Base-by-base conservation (phyloP, 1,139 yeast species). In the Zygotorulaspora mrakii region DNA sequence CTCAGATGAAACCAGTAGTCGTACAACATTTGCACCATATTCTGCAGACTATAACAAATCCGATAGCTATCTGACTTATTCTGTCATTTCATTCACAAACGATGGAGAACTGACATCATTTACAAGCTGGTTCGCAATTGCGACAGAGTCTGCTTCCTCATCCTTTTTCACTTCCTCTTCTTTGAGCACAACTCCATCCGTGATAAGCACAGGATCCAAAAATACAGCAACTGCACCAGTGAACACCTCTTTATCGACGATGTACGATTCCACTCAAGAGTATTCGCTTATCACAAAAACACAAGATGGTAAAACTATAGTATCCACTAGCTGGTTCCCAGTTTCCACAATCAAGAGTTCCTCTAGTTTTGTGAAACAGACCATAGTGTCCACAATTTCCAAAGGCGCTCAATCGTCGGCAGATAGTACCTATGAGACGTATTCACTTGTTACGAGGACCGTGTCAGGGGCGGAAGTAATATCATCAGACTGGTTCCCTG, bases 211-310 rank as follows among this genome's bases (percentile, higher is more conserved):
- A 3, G 30, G 32, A 25, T 23, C 46, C 9, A 35, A 47, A 11
- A 10, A 9, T 12, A 30, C 23, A 13, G 20, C 26, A 11, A 16
- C 38, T 9, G n/a, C 12, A 11, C 5, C n/a, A 24, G 11, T 11
- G n/a, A 12, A 17, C 5, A 10, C n/a, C 8, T 17, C 33, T 17
- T 31, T 26, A 12, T 9, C 25, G 10, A 10, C 24, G 3, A n/a
- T 25, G 26, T 22, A 33, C 11, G 17, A 33, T 6, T 21, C 20
- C 10, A 39, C 29, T 27, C 20, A 42, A 21, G 46, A 51, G 7
- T 46, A 45, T 26, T 35, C 46, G 8, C 45, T 51, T 10, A 39
- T 45, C 3, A 46, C 54, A 9, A 39, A 33, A 3, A 48, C 53
- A 8, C 30, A 35, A 11, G 37, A 37, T 33, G 50, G 48, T 12